Conservation (phyloP, 73 alveolate species). For the Durusdinium trenchii region DNA sequence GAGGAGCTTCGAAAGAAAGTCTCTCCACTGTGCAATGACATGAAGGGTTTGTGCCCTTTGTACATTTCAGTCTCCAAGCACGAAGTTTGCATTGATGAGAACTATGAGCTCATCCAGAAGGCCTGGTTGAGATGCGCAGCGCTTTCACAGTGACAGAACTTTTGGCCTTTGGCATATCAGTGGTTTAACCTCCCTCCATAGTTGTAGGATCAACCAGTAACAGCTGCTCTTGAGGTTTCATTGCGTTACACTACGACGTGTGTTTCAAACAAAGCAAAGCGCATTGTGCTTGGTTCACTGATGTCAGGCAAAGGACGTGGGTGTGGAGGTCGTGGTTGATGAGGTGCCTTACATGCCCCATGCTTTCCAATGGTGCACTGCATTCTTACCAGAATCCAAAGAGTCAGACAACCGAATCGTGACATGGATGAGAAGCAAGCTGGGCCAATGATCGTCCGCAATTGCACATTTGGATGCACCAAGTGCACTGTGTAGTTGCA, state of each 20-base stretch:
- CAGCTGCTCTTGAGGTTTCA: background rate
- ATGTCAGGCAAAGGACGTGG: constrained; percentile 43
- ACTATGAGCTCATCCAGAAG: constrained; percentile 56
- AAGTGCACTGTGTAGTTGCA: background rate
- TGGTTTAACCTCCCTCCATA: background rate
- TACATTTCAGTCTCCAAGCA: constrained; percentile 68
- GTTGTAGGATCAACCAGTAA: background rate
- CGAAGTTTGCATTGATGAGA: constrained; percentile 70
- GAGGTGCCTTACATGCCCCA: constrained; percentile 76
- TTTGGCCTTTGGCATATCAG: no score
- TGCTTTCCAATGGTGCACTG: constrained; percentile 83
- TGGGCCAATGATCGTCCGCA: background rate
- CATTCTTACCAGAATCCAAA: constrained; percentile 59
- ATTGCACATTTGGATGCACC: background rate
- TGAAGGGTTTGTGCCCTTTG: constrained; percentile 73
- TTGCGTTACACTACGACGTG: no score
- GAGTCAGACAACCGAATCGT: constrained; percentile 71
- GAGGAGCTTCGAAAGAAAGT: constrained; percentile 25
- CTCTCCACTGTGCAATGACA: constrained; percentile 70
- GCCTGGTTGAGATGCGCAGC: no score
- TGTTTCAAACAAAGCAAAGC: background rate
- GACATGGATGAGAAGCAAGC: constrained; percentile 55
- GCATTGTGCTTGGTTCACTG: background rate
- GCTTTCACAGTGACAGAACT: no score
- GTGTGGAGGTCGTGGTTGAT: constrained; percentile 53